phyloP scores from a whole-genome alignment of 2,329 filamentous ascomycete genomes.

The Fusarium albosuccineum region DNA sequence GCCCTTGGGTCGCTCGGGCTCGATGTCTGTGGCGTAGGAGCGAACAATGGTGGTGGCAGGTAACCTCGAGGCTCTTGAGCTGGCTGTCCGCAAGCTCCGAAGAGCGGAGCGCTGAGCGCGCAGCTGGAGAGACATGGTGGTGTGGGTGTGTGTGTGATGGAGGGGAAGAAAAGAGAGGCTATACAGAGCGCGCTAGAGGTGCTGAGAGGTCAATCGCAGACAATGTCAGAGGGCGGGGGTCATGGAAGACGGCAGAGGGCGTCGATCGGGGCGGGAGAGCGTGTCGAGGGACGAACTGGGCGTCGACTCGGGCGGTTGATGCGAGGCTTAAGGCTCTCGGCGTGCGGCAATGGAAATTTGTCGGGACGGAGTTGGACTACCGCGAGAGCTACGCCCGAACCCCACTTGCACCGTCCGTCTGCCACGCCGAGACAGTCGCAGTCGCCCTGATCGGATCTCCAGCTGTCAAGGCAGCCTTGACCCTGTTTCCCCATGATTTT shows the following conservation, averaged over 20 bases:
- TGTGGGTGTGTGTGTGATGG: not conserved
- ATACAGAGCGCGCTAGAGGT: slow-evolving; percentile 13
- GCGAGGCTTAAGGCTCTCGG: slow-evolving; percentile 39
- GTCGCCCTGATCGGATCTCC: not conserved
- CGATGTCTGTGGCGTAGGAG: slow-evolving; percentile 53
- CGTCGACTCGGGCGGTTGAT: slow-evolving; percentile 18
- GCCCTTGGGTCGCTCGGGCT: slow-evolving; percentile 50
- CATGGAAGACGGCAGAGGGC: slow-evolving; percentile 1
- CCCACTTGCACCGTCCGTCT: slow-evolving; percentile 22
- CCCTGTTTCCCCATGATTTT: not conserved
- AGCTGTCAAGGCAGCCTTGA: not conserved
- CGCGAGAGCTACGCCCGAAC: slow-evolving; percentile 39
- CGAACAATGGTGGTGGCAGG: slow-evolving; percentile 36
- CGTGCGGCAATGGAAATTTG: slow-evolving; percentile 46
- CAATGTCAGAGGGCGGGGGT: not conserved
- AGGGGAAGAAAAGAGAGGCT: not conserved
- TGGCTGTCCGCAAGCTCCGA: slow-evolving; percentile 44
- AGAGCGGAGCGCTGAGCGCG: slow-evolving; percentile 49
- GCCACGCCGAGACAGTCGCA: not conserved
- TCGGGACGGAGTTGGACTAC: slow-evolving; percentile 46
- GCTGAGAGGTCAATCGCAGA: slow-evolving; percentile 25
- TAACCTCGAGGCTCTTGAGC: slow-evolving; percentile 33
- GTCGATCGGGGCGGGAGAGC: not conserved
- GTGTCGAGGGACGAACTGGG: slow-evolving; percentile 16
- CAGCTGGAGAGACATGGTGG: slow-evolving; percentile 52